A percentile compares a stretch with the other conserved stretches of the same genome.
phyloP scores from a whole-genome alignment of 2,329 filamentous ascomycete genomes.

The Teratosphaeria viscida region DNA sequence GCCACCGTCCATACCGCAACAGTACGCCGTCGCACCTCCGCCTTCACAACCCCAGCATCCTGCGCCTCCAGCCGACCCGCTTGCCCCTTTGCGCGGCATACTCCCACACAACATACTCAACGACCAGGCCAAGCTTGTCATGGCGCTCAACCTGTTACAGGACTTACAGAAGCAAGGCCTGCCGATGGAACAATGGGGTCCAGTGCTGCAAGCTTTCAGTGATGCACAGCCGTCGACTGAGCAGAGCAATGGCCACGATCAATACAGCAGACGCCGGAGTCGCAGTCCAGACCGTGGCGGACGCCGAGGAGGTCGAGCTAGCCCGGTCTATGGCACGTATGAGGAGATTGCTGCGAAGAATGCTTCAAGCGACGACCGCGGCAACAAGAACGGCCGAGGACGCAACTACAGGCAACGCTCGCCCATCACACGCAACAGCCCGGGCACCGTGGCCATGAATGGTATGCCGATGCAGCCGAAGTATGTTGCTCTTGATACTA shows the following conservation, averaged over 20 bases:
- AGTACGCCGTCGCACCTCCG: conserved; percentile 40
- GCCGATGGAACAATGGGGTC: conserved; percentile 63
- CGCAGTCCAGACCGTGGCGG: conserved; percentile 60
- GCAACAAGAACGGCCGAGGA: conserved; percentile 42
- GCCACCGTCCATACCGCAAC: conserved; percentile 25
- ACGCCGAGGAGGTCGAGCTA: conserved; percentile 50
- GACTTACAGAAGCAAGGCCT: conserved; percentile 65
- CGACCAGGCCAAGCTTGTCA: conserved; percentile 45
- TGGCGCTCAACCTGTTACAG: conserved; percentile 66
- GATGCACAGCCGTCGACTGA: conserved; percentile 16
- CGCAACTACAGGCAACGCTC: conserved; percentile 79
- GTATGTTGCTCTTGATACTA: conserved; percentile 69
- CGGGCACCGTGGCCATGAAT: conserved; percentile 38
- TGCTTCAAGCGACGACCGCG: conserved; percentile 14
- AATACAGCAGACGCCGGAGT: conserved; percentile 47
- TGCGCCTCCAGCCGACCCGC: conserved; percentile 14
- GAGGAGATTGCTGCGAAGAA: conserved; percentile 35
- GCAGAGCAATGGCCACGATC: conserved; percentile 7
- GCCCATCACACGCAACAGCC: conserved; percentile 51
- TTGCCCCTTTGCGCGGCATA: conserved; percentile 20
- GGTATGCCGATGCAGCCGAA: conserved; percentile 47
- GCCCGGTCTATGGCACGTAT: conserved; percentile 63
- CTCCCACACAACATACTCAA: conserved; percentile 29
- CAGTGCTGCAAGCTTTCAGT: conserved; percentile 42
- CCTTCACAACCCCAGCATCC: conserved; percentile 43